Base-by-base conservation (phyloP, 495 filamentous ascomycete species). In the Penicillium atrosanguineum region DNA sequence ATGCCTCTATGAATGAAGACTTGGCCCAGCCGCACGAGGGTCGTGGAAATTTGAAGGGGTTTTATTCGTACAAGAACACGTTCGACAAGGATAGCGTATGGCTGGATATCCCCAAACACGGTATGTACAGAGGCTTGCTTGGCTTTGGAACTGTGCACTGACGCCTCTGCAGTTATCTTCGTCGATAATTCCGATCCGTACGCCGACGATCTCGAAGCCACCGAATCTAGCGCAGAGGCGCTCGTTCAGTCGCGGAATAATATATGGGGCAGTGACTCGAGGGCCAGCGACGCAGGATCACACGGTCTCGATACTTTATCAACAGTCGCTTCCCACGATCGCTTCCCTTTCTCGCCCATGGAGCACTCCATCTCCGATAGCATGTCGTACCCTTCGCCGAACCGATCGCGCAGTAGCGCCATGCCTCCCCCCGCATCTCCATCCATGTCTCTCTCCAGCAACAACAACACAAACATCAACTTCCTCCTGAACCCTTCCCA, bases 61-160 rank as follows among this genome's bases (percentile, higher is more conserved):
- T 87, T 62, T 88, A 85, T 62, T 83, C 81, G 28, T 88, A 88
- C 62, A 84, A 81, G 61, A 83, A 88, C 62, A 85, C 84, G 3
- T 88, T 88, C 58, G 75, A 79, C 48, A 75, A 80, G 52, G 73
- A 81, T 55, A 83, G 75, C 40, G 70, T 80, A 6, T 88, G 85
- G 85, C 67, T 88, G 21, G 81, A 85, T 52, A 75, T 87, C 44
- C 85, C 85, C 6, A 82, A 81, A 57, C 68, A 81, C 48, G 72
- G 78, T 79, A 69, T 26, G 42, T 16, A 26, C 7, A 6, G 15
- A 20, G 19, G 31, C 38, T 16, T 3, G 34, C 25, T 37, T 8
- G 7, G 29, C 8, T 28, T n/a, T 23, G 18, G 18, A n/a, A 18
- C 16, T 37, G 12, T 44, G 48, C 23, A 26, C 44, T 48, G 41